Evolutionary conservation across 2,329 filamentous ascomycete species (phyloP), one percentile per base, ranked within the genome.

Genomic region (Epichloe gansuensis): DNA sequence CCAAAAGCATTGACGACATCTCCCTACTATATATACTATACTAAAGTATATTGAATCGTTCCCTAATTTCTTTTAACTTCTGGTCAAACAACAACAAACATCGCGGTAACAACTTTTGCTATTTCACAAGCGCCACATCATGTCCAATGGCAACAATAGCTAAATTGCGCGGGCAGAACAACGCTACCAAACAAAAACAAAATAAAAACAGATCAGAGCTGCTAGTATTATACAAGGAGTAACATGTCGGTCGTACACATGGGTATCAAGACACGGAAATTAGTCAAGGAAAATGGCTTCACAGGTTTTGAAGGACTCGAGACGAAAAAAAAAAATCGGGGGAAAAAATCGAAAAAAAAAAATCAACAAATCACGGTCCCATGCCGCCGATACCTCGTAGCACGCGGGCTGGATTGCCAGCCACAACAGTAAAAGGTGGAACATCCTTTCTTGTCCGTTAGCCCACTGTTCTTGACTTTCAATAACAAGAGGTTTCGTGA

Each of bases 371-470:
- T 62, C 57, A 64, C 54, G 62, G 60, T 42, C 61, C 60, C 44
- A 66, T 63, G 47, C 64, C 61, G 42, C 65, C 62, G 47, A 68
- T 62, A 49, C 71, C 73, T 40, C 73, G 70, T 36, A 73, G 66
- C 47, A 86, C 72, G 50, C 74, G 74, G 5, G 82, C 83, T 11
- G 85, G 84, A 58, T 87, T 87, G 9, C 85, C 85, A 41, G 78
- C 82, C 13, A 82, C 82, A 50, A 86, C 74, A n/a, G 76, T 81
- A 56, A 82, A 87, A 4, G 78, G 78, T 1, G 81, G 79, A 11
- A 88, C 79, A 68, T 85, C 76, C 73, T 76, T 13, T 23, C 8
- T 27, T n/a, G 4, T n/a, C 11, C n/a, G 48, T 52, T 50, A 52
- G 50, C 44, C 21, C 40, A 50, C 11, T 15, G 1, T 12, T 13